Base-by-base conservation (phyloP, 441 rosid genomes). In the Adansonia grandidieri region DNA sequence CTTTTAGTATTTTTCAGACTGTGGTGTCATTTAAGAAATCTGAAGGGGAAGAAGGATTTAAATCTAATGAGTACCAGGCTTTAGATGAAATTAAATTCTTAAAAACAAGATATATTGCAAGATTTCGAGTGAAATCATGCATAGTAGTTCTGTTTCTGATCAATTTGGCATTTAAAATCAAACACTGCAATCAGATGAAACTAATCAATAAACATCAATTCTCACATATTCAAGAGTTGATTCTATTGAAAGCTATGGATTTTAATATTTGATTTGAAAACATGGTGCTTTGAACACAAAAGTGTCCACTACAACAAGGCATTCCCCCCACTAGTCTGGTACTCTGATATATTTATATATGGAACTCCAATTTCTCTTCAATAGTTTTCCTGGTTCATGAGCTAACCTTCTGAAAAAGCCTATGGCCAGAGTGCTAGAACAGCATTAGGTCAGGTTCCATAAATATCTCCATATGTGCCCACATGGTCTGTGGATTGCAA, bases 321-420 rank as follows among this genome's bases (percentile, higher is more conserved):
- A 28, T 24, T 51, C 8, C 47, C 28, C 28, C 61, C 74, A 51
- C 61, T 71, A 32, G 42, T 32, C 0, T 24, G 56, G 9, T 20
- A 48, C 17, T 48, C 40, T 70, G 14, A 54, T 37, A 72, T 40
- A 24, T 24, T 15, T 54, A 51, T 9, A 53, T 28, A 71, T 54
- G 44, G 50, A 54, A 17, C 75, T 56, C 76, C 50, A 17, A 56
- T 73, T 9, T 72, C 32, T 54, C 65, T 54, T 32, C 61, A 14
- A 14, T 24, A 0, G 22, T 53, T 71, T 71, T 45, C 45, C 22
- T 32, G 9, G 37, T 24, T 71, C 60, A 14, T 50, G 44, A 15
- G 6, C 67, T 65, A 65, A 9, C 47, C n/a, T 64, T 64, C 3
- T 24, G 28, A 22, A 64, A 65, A 15, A 64, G 47, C 69, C 68